Percentiles rank a stretch among this genome's conserved stretches.
Conservation (phyloP, 805 yeast genomes). For the Lipomyces japonicus region DNA sequence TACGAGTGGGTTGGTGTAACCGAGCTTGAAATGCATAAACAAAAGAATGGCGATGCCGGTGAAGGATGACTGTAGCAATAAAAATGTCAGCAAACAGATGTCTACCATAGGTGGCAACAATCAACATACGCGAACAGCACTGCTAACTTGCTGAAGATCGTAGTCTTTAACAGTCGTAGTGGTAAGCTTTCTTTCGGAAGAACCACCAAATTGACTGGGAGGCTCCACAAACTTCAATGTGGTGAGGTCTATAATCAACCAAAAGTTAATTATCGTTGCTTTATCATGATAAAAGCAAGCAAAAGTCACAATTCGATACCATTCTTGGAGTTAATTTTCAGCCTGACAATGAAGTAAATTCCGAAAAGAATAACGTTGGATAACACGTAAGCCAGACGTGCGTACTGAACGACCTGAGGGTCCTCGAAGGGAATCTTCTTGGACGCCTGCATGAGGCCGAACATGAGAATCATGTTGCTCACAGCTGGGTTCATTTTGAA, state of each 20-base stretch:
- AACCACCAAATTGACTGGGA: slow-evolving; percentile 73
- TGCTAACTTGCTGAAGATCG: slow-evolving; percentile 81
- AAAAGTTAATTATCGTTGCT: neutral
- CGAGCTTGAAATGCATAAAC: slow-evolving; percentile 96
- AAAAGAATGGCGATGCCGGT: slow-evolving; percentile 95
- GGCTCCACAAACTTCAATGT: slow-evolving; percentile 88
- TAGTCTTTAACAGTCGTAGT: slow-evolving; percentile 93
- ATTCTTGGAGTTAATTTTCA: slow-evolving; percentile 64
- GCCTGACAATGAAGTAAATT: slow-evolving; percentile 63
- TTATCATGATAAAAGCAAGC: neutral
- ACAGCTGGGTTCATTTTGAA: slow-evolving; percentile 77
- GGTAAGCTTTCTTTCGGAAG: slow-evolving; percentile 65
- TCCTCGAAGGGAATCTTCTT: slow-evolving; percentile 85
- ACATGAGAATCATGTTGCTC: slow-evolving; percentile 82
- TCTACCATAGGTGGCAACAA: neutral
- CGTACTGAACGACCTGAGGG: slow-evolving; percentile 66
- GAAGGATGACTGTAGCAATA: slow-evolving; percentile 56
- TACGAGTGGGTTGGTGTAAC: slow-evolving; percentile 93
- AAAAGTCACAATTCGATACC: slow-evolving; percentile 37
- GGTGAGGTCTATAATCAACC: slow-evolving; percentile 53
- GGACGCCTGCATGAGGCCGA: slow-evolving; percentile 93
- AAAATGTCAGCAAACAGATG: neutral
- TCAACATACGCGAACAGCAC: slow-evolving; percentile 47
- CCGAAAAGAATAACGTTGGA: slow-evolving; percentile 63
- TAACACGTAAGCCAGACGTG: slow-evolving; percentile 65